Base-by-base conservation (phyloP, 2,329 filamentous ascomycete species). In the Apiospora rasikravindrae region DNA sequence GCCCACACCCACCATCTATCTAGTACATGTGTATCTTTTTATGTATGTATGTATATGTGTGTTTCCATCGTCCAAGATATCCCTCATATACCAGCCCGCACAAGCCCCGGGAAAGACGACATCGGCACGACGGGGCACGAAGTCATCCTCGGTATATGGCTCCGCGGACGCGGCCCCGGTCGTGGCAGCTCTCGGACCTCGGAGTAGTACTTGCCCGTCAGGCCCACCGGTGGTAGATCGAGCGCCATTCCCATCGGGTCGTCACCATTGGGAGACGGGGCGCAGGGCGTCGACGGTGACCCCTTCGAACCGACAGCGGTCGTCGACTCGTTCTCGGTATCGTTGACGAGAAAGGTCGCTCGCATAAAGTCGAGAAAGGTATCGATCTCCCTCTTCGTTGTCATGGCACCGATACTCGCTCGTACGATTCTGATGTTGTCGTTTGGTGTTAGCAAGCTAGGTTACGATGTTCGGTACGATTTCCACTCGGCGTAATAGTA, bases 391-490 rank as follows among this genome's bases (percentile, higher is more conserved):
- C 82, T 79, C 26, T 84, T 78, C 2, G 87, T 90, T 73, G 86
- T 90, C 88, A 90, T 90, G 16, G 89, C 89, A 0, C 90, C 90
- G 1, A 92, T 81, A 72, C 88, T 90, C 7, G 86, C 87, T 26
- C 90, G 84, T 8, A 91, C 88, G 61, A 92, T 88, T 0, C 90
- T 86, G 53, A 4, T 29, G 73, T 16, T 26, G 14, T 53, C 1
- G 14, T n/a, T n/a, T 10, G 16, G 2, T 14, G 16, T 69, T 24
- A 69, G 67, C 16, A 49, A 6, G 10, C 19, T 8, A 40, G 19
- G 4, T n/a, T 40, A 2, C 7, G 14, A 40, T 13, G 10, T 4
- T 4, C 33, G n/a, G n/a, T n/a, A n/a, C n/a, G n/a, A n/a, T n/a
- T n/a, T n/a, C n/a, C 45, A 49, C 10, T 8, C 45, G n/a, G 14